phyloP scores from a whole-genome alignment of 192 early-diverging fungal species.

The Podila verticillata region DNA sequence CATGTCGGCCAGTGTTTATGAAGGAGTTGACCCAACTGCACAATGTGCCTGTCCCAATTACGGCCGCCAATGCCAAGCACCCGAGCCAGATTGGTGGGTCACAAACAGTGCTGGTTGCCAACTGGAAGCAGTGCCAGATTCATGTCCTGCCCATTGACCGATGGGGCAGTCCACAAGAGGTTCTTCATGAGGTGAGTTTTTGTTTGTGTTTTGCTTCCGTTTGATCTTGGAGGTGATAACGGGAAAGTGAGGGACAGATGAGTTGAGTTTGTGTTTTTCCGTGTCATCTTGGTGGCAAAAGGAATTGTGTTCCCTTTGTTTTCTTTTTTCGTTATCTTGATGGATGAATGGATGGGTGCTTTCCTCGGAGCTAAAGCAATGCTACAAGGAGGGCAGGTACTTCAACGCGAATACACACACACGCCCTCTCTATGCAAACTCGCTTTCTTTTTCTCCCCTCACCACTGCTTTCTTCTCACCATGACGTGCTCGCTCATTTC shows the following conservation, averaged over 20 bases:
- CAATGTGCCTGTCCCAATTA: constrained; percentile 36
- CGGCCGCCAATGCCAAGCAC: constrained; percentile 30
- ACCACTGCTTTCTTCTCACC: too few relatives aligned
- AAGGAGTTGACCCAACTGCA: constrained; percentile 21
- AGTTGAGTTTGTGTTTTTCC: neutral
- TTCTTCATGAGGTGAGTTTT: constrained; percentile 36
- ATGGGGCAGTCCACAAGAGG: constrained; percentile 39
- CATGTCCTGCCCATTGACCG: constrained; percentile 42
- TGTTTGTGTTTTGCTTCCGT: neutral
- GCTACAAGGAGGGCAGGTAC: neutral
- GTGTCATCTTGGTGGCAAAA: neutral
- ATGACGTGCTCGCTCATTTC: too few relatives aligned
- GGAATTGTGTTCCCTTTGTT: neutral
- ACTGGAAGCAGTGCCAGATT: constrained; percentile 31
- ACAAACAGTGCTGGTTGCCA: constrained; percentile 33
- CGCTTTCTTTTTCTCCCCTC: too few relatives aligned
- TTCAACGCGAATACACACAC: too few relatives aligned
- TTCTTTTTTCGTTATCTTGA: neutral
- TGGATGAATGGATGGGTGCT: too few relatives aligned
- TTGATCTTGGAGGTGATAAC: neutral
- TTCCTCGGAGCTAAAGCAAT: neutral
- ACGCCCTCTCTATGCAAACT: too few relatives aligned
- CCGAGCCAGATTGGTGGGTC: constrained; percentile 36
- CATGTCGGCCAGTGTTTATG: constrained; percentile 34
- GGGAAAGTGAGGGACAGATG: neutral